A percentile compares a stretch with the other conserved stretches of the same genome.
These are phyloP conservation scores for Globisporangium cystogenes DNA, from an alignment of 352 stramenopile species.

Conservation along the genomic window DNA sequence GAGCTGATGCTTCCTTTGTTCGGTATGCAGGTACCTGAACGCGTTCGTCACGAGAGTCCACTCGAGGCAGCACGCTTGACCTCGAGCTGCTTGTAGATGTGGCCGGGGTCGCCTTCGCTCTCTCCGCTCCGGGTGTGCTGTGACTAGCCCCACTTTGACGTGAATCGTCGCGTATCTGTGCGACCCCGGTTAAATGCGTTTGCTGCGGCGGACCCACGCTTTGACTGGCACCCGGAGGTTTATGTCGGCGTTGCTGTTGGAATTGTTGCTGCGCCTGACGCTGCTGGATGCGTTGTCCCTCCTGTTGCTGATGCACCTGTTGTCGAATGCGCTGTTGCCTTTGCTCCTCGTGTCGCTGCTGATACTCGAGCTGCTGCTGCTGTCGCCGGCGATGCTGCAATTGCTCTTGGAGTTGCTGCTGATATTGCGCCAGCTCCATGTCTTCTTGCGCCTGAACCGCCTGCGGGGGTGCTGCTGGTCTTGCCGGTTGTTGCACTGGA, in stretches of 20 bases:
- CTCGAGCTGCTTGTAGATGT: neutral
- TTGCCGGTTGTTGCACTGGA: neutral
- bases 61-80: neutral
- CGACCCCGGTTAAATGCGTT: neutral
- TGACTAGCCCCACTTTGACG: neutral
- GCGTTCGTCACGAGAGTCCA: neutral
- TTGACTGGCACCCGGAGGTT: neutral
- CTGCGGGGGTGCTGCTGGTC: neutral
- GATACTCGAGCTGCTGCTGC: neutral
- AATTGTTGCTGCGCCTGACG: neutral
- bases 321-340: constrained; percentile 8
- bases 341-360: neutral
- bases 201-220: neutral
- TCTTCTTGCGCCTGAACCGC: neutral
- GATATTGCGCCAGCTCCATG: neutral
- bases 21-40: neutral
- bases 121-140: neutral
- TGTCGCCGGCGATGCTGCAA: neutral
- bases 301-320: neutral
- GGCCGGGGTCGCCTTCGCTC: neutral
- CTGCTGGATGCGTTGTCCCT: neutral
- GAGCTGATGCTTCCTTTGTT: neutral
- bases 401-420: neutral
- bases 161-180: neutral
- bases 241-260: neutral